Conservation (phyloP, 2,329 filamentous ascomycete genomes). For the Lachnellula hyalina region DNA sequence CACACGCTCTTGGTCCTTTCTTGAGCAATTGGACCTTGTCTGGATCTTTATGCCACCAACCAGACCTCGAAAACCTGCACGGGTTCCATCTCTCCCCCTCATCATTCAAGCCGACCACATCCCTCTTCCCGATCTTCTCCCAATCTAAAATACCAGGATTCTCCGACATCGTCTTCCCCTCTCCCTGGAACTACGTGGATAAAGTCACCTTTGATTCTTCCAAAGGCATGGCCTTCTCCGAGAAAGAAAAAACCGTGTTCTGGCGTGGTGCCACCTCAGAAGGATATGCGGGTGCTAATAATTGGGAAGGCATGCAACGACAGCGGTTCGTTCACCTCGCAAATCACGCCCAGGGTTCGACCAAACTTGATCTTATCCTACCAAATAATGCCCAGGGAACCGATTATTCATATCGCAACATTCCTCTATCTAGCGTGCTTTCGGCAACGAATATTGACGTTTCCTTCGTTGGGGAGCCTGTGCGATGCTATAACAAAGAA, state of each 20-base stretch:
- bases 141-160: constrained; percentile 50
- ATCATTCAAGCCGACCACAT: constrained; percentile 38
- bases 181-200: constrained; percentile 36
- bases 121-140: constrained; percentile 50
- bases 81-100: constrained; percentile 46
- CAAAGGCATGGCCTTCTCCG: constrained; percentile 35
- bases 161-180: constrained; percentile 45
- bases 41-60: constrained; percentile 46
- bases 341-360: constrained; percentile 40
- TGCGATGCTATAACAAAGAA: constrained; percentile 32
- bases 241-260: constrained; percentile 44
- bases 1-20: constrained; percentile 29
- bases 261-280: constrained; percentile 50
- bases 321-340: constrained; percentile 54
- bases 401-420: constrained; percentile 35
- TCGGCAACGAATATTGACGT: constrained; percentile 29
- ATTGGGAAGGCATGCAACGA: constrained; percentile 54
- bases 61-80: constrained; percentile 44
- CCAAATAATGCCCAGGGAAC: constrained; percentile 30
- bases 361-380: constrained; percentile 19
- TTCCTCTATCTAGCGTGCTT: constrained; percentile 35
- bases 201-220: constrained; percentile 36
- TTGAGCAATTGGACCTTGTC: constrained; percentile 24
- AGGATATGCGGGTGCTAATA: constrained; percentile 42
- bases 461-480: constrained; percentile 37